Evolutionary conservation across 2,329 filamentous ascomycete species (phyloP).

Genomic region (Fusarium kyushuense): DNA sequence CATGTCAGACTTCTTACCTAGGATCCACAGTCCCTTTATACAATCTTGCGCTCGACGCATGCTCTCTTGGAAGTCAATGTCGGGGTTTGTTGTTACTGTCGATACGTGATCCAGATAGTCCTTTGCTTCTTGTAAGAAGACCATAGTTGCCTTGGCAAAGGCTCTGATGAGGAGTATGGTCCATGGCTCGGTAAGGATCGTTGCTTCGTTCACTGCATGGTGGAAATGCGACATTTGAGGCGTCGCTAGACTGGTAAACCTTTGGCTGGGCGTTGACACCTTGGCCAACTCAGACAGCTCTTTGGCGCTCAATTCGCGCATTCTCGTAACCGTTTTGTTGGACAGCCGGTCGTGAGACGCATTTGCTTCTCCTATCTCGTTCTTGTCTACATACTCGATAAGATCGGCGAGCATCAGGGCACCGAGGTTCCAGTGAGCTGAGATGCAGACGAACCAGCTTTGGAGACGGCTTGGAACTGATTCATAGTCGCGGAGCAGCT

Average conservation of each 20-base stretch:
- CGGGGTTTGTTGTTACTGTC: constrained; percentile 35
- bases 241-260: constrained; percentile 6
- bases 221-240: constrained; percentile 59
- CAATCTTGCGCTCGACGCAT: constrained; percentile 60
- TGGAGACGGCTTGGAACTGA: constrained; percentile 64
- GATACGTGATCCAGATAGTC: constrained; percentile 39
- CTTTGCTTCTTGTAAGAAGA: constrained; percentile 52
- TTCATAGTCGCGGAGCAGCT: constrained; percentile 62
- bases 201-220: constrained; percentile 64
- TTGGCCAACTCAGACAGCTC: constrained; percentile 62
- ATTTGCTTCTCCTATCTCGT: constrained; percentile 40
- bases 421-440: constrained; percentile 69
- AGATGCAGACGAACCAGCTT: constrained; percentile 69
- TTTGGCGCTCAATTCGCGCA: constrained; percentile 58
- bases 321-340: constrained; percentile 52
- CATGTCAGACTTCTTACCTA: constrained; percentile 68
- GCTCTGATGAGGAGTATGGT: constrained; percentile 66
- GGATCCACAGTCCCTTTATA: constrained; percentile 63
- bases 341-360: constrained; percentile 42
- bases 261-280: constrained; percentile 54
- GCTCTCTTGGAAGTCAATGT: constrained; percentile 45
- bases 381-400: constrained; percentile 62
- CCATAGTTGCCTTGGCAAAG: constrained; percentile 61
- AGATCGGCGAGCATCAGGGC: constrained; percentile 66
- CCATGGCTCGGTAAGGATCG: constrained; percentile 70